phyloP scores from a whole-genome alignment of 805 yeast species.

The Wickerhamiella vanderwaltii region DNA sequence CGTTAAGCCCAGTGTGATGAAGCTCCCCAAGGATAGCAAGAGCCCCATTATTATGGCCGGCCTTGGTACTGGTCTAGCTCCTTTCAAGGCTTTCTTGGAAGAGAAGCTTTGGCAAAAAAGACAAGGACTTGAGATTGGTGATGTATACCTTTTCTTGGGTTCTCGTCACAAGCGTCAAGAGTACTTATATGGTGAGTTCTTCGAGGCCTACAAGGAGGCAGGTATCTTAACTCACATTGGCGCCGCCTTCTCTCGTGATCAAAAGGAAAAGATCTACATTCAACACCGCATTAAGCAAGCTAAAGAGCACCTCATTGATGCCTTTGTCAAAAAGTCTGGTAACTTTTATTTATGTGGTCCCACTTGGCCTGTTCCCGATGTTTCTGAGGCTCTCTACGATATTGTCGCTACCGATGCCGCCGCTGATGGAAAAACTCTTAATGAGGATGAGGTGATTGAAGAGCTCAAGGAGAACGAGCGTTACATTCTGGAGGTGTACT shows the following conservation, averaged over 20 bases:
- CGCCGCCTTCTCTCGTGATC: slow-evolving; percentile 97
- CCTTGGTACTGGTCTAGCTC: slow-evolving; percentile 94
- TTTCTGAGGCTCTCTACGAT: slow-evolving; percentile 78
- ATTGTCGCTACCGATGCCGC: slow-evolving; percentile 62
- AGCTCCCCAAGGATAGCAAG: slow-evolving; percentile 72
- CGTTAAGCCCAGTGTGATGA: slow-evolving; percentile 96
- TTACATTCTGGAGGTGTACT: slow-evolving; percentile 88
- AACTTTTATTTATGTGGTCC: slow-evolving; percentile 96
- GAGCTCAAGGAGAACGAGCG: slow-evolving; percentile 87
- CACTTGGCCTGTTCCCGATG: slow-evolving; percentile 98
- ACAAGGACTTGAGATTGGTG: slow-evolving; percentile 84
- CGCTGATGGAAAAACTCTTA: slow-evolving; percentile 52
- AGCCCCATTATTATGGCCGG: slow-evolving; percentile 96
- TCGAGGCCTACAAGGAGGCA: slow-evolving; percentile 93
- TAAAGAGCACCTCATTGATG: slow-evolving; percentile 58
- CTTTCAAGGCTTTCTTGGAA: slow-evolving; percentile 94
- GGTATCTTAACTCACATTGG: slow-evolving; percentile 89
- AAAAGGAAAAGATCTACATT: slow-evolving; percentile 84
- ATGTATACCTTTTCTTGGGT: slow-evolving; percentile 75
- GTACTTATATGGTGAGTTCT: slow-evolving; percentile 88
- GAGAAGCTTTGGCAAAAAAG: slow-evolving; percentile 87
- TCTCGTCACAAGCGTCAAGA: slow-evolving; percentile 93
- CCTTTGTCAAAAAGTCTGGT: slow-evolving; percentile 68
- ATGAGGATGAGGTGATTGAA: slow-evolving; percentile 64
- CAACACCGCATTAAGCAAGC: slow-evolving; percentile 84